phyloP scores from a whole-genome alignment of 1,284 basidiomycete genomes.

The Uromyces viciae-fabae region DNA sequence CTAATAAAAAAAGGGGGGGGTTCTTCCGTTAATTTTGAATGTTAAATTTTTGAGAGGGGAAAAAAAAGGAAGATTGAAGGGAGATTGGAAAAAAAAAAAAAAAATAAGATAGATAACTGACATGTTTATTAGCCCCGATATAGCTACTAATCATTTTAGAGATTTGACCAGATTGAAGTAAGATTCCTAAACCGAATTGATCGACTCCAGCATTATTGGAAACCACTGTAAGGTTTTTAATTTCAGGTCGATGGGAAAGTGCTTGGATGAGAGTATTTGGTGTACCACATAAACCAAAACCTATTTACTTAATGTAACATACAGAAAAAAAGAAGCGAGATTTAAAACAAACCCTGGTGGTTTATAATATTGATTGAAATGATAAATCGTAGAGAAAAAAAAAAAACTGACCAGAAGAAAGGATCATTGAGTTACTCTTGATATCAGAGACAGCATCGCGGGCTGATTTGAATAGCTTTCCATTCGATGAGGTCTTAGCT shows the following conservation, averaged over 20 bases:
- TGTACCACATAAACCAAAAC: conserved; percentile 56
- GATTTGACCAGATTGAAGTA: conserved; percentile 72
- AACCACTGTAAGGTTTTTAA: conserved; percentile 68
- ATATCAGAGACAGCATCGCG: conserved; percentile 41
- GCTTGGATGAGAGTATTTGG: conserved; percentile 80
- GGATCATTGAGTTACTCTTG: conserved; percentile 24
- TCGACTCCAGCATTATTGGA: conserved; percentile 85
- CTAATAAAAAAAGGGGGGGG: no score
- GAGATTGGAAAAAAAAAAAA: background rate
- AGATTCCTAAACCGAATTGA: conserved; percentile 72
- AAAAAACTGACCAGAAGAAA: conserved; percentile 27
- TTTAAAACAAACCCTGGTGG: no score
- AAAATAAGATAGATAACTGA: background rate
- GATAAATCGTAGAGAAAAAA: background rate
- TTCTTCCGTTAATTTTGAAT: no score
- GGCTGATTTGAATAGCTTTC: conserved; percentile 40
- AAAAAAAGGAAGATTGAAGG: background rate
- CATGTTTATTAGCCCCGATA: conserved; percentile 64
- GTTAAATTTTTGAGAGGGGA: background rate
- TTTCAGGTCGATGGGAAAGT: conserved; percentile 67
- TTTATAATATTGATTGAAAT: no score
- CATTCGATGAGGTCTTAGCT: background rate
- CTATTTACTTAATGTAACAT: no score
- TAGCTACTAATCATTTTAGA: conserved; percentile 79
- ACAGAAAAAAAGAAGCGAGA: background rate